Base-by-base conservation (phyloP, 441 rosid genomes). In the Pelargonium cotyledonis region DNA sequence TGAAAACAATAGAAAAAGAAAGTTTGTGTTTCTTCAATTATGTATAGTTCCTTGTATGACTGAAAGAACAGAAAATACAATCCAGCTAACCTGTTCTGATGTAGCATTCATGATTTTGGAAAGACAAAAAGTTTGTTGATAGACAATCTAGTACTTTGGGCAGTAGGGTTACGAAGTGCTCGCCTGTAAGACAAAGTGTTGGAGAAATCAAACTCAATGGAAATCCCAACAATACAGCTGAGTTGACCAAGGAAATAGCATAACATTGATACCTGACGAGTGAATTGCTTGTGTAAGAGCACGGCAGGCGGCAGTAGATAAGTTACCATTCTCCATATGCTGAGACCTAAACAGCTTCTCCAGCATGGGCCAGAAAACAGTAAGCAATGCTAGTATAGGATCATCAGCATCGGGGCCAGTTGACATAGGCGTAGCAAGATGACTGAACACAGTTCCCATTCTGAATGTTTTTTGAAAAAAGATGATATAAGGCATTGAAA, bases 211-310 rank as follows among this genome's bases (percentile, higher is more conserved):
- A 35, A 1, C 14, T n/a, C 29, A 11, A 26, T 31, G 29, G 40
- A 61, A 23, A 31, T 18, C 41, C 26, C 12, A 62, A 16, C 12
- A 12, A 15, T 41, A 26, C 64, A 61, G 15, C 5, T 10, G 8
- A 61, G 62, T 61, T 61, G 40, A 61, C 4, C 64, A 61, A 61
- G 64, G 14, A 61, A 61, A 10, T 47, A 26, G 16, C 3, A 67
- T 14, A 67, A 7, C 70, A 63, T 8, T 57, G 76, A 77, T 80
- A 94, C 97, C 96, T 78, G 93, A 89, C 3, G 96, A 94, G 70
- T 85, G 97, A 80, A 94, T 84, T 21, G 99, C 96, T 51, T 83
- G 83, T 43, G 96, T 87, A 74, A 94, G 96, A 72, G 96, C 96
- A 71, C 96, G 91, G 70, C 97, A 91, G 74, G 97, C 96, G 75